A percentile compares a stretch with the other conserved stretches of the same genome.
Conservation (phyloP, 140 eudicot species). For the Stevia rebaudiana region DNA sequence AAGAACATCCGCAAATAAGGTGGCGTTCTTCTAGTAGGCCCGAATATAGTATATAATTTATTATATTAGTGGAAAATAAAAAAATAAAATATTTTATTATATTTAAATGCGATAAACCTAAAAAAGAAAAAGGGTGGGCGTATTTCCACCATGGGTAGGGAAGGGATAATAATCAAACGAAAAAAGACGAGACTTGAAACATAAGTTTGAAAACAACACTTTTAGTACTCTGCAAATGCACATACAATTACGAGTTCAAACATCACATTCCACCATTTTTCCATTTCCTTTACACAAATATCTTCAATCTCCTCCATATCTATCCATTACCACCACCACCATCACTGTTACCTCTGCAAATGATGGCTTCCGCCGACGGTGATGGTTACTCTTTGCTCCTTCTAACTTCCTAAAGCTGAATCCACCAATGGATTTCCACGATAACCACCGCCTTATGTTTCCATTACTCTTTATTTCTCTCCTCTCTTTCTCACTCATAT, state of each 20-base stretch:
- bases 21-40: no score
- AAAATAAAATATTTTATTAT: no score
- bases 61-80: no score
- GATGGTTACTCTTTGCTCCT: background rate
- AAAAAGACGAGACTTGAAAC: background rate
- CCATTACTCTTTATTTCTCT: constrained; percentile 24
- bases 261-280: constrained; percentile 12
- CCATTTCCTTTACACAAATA: constrained; percentile 4
- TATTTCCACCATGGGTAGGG: no score
- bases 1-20: no score
- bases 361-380: constrained; percentile 2
- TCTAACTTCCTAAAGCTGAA: background rate
- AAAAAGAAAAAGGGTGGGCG: no score
- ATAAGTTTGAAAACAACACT: constrained; percentile 16
- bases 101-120: no score
- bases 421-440: constrained; percentile 2
- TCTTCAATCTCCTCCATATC: constrained; percentile 16
- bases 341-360: background rate
- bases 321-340: background rate
- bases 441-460: constrained; percentile 11
- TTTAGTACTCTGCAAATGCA: background rate
- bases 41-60: no score
- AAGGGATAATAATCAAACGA: no score
- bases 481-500: constrained; percentile 25
- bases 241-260: constrained; percentile 10